Evolutionary conservation across 345 rosid genomes (phyloP).

Genomic region (Psidium guajava): DNA sequence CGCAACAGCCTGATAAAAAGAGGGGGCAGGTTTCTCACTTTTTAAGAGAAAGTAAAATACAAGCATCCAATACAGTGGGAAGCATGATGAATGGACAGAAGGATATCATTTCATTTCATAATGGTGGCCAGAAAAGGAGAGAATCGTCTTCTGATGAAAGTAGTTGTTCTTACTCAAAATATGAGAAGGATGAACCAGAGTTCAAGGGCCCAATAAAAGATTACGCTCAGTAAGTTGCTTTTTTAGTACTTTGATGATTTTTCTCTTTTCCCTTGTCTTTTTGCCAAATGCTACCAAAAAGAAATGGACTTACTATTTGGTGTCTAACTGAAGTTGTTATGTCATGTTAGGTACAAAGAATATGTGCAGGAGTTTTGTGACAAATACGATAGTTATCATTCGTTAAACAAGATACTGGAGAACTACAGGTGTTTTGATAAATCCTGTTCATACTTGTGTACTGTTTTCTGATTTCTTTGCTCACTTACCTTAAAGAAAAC

Average conservation of each 20-base stretch:
- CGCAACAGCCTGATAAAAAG: slow-evolving; percentile 40
- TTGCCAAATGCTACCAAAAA: not conserved
- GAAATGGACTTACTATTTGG: not conserved
- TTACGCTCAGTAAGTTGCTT: slow-evolving; percentile 58
- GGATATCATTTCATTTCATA: slow-evolving; percentile 23
- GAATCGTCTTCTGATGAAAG: slow-evolving; percentile 56
- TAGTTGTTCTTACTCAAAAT: slow-evolving; percentile 52
- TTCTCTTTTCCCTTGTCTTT: not conserved
- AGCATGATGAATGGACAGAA: slow-evolving; percentile 34
- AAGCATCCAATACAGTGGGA: slow-evolving; percentile 12
- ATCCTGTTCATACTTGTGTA: not conserved
- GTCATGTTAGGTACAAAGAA: slow-evolving; percentile 55
- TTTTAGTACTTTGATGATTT: not conserved
- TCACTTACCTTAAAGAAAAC: not conserved
- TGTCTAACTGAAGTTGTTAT: not conserved
- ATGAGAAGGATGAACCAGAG: slow-evolving; percentile 76
- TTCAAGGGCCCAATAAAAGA: slow-evolving; percentile 66
- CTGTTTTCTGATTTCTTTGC: not conserved
- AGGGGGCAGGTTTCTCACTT: slow-evolving; percentile 33
- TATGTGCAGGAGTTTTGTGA: slow-evolving; percentile 69
- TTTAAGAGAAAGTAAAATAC: slow-evolving; percentile 40
- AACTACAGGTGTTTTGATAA: slow-evolving; percentile 50
- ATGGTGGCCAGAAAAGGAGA: slow-evolving; percentile 34
- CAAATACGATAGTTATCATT: slow-evolving; percentile 65
- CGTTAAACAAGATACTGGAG: slow-evolving; percentile 64